Conservation (phyloP, 768 basidiomycete genomes). For the Leccinum uliginosum region DNA sequence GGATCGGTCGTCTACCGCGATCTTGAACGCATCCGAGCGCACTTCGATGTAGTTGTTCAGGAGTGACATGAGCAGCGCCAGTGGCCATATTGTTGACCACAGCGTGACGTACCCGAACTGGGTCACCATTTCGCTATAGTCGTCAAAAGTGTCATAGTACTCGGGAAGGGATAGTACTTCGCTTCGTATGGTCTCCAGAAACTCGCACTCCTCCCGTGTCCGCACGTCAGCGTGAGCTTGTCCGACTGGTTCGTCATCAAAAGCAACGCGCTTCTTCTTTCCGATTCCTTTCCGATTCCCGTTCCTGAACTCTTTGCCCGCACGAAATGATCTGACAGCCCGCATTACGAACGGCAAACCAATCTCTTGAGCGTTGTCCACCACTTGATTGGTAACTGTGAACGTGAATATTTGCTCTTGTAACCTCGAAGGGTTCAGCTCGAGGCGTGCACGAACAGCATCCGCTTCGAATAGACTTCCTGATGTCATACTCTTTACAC, state of each 20-base stretch:
- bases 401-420: constrained; percentile 93
- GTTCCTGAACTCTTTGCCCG: constrained; percentile 37
- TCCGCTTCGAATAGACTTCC: constrained; percentile 49
- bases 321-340: constrained; percentile 47
- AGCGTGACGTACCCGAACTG: constrained; percentile 92
- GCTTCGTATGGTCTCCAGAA: constrained; percentile 70
- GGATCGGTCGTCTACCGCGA: constrained; percentile 83
- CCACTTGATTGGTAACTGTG: constrained; percentile 82
- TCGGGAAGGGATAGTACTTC: constrained; percentile 79
- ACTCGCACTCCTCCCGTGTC: constrained; percentile 64
- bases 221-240: constrained; percentile 29
- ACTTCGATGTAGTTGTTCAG: constrained; percentile 92
- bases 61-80: constrained; percentile 84
- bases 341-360: constrained; percentile 76
- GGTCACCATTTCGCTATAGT: constrained; percentile 96
- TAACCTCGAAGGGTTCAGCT: constrained; percentile 65
- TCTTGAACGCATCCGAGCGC: constrained; percentile 93
- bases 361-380: constrained; percentile 75
- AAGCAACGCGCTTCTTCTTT: constrained; percentile 66
- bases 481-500: constrained; percentile 12
- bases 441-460: constrained; percentile 44
- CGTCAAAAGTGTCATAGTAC: constrained; percentile 76
- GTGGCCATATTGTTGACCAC: constrained; percentile 93
- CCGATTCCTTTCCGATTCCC: constrained; percentile 19
- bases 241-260: constrained; percentile 53